Conservation (phyloP, 371 early-diverging fungal genomes). For the Phascolomyces articulosus region DNA sequence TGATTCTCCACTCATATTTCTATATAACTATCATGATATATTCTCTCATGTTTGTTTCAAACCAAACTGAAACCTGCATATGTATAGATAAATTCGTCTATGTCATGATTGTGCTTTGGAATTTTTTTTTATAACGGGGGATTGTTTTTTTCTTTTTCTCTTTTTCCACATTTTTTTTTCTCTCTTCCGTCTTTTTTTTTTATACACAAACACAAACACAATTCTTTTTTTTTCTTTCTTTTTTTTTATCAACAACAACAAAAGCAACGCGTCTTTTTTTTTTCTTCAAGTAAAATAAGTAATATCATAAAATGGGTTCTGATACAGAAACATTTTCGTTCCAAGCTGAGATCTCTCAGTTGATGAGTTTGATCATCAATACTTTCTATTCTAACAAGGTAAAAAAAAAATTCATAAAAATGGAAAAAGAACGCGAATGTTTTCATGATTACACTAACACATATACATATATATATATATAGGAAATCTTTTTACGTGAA, state of each 20-base stretch:
- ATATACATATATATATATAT: constrained; percentile 1
- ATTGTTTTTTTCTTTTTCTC: too few species aligned
- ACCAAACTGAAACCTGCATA: constrained; percentile 2
- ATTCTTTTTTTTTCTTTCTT: neutral
- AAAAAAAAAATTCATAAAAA: too few species aligned
- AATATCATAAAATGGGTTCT: neutral
- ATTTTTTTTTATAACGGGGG: too few species aligned
- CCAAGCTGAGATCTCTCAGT: constrained; percentile 94
- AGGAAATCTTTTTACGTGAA: constrained; percentile 88
- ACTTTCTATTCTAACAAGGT: constrained; percentile 58
- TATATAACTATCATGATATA: too few species aligned
- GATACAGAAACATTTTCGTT: constrained; percentile 80
- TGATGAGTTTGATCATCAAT: constrained; percentile 89
- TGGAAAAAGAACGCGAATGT: too few species aligned
- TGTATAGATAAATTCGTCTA: too few species aligned
- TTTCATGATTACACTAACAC: neutral
- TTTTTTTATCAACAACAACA: neutral
- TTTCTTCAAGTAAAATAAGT: neutral
- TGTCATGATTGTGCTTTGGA: too few species aligned
- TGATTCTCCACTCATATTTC: too few species aligned
- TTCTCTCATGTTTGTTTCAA: constrained; percentile 2
- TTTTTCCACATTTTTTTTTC: neutral
- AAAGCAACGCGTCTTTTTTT: neutral
- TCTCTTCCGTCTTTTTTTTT: neutral
- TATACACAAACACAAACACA: too few species aligned